Evolutionary conservation across 768 basidiomycete species (phyloP), one percentile per base, ranked within the genome.

Genomic region (Phanerodontia chrysosporium): DNA sequence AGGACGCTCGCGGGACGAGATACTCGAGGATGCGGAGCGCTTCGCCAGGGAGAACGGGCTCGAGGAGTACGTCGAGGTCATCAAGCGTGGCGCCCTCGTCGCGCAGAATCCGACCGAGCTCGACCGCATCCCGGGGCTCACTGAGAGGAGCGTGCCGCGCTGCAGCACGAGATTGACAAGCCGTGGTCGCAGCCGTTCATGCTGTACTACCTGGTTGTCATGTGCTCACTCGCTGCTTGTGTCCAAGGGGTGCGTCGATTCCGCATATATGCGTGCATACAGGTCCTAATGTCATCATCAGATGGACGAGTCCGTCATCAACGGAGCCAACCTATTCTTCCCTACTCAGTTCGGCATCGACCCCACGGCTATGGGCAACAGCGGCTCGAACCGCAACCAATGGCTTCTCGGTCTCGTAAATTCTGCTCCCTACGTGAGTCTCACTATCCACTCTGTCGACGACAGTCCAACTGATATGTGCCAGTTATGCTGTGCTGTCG

Each of bases 331-430:
- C 65, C 66, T 85, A 13, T 81, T 78, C 61, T 87, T 81, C 66
- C 77, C 84, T 0, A 18, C 45, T 0, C 83, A 85, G 62, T 83
- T 89, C 60, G 79, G 80, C 57, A 83, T 88, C 45, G 74, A 72
- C 28, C 69, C 71, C n/a, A 62, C 65, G 5, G 9, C 58, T 9
- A 54, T 49, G n/a, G 3, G 28, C 24, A 13, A 13, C n/a, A 16
- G 12, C 6, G 36, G 57, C 16, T 30, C 49, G 18, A 62, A 58
- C 60, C 75, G 70, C 22, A 83, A 91, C 63, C 74, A 83, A 54
- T 92, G 89, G 89, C 73, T 91, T 8, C 77, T 91, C 21, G 90
- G 90, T 22, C 68, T 89, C 36, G 80, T 92, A 55, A 91, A 91
- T 65, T 77, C 87, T 24, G 89, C 78, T 1, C 81, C 81, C 14